A percentile compares a stretch with the other conserved stretches of the same genome.
Conservation (phyloP, 2,329 filamentous ascomycete species). For the Fusarium ramigenum region DNA sequence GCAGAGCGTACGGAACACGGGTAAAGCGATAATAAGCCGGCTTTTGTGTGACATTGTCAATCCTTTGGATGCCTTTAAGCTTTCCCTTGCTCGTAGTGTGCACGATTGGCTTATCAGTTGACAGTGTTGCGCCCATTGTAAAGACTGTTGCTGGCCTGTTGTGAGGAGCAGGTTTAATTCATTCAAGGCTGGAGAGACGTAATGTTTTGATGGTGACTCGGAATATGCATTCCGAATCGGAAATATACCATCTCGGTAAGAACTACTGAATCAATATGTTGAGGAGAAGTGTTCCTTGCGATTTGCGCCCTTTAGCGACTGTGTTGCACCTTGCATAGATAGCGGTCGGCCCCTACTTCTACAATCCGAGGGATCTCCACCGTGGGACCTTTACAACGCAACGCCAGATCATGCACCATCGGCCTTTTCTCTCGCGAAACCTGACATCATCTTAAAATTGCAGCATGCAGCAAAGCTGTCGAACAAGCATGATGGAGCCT, state of each 20-base stretch:
- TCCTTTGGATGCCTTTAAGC: neutral
- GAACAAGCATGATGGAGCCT: too few relatives aligned
- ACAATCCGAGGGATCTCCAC: neutral
- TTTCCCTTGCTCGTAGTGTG: neutral
- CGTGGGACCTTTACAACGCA: too few relatives aligned
- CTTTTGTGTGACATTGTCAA: neutral
- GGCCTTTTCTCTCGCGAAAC: too few relatives aligned
- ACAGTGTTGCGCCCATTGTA: neutral
- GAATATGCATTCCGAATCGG: neutral
- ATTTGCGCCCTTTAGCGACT: neutral
- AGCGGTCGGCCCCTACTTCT: neutral
- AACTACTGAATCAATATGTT: neutral
- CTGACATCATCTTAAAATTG: too few relatives aligned
- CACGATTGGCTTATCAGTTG: neutral
- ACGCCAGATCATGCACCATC: too few relatives aligned
- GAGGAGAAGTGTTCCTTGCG: neutral
- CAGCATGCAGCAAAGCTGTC: too few relatives aligned
- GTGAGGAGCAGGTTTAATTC: fast-evolving
- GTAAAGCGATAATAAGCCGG: neutral
- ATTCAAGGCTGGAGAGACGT: neutral
- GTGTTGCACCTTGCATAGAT: fast-evolving
- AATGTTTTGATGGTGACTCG: neutral
- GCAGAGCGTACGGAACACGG: neutral
- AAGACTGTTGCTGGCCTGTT: fast-evolving
- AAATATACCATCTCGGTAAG: fast-evolving